Conservation (phyloP, 75 land plant species). For the Isoetes taiwanensis region DNA sequence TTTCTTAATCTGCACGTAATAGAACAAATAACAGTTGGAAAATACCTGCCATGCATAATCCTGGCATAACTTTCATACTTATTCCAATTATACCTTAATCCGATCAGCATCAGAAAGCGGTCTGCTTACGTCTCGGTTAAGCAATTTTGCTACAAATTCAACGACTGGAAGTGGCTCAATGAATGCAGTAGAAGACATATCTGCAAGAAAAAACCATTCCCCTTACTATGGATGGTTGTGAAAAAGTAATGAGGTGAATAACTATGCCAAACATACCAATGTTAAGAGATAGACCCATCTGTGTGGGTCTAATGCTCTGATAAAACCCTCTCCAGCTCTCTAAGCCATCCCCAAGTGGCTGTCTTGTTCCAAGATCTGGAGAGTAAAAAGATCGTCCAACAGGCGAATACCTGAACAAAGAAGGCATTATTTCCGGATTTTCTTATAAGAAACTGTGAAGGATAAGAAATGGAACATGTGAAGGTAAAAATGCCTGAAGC, state of each 20-base stretch:
- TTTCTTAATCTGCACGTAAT: conserved; percentile 60
- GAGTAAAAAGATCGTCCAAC: conserved; percentile 94
- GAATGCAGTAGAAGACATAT: conserved; percentile 87
- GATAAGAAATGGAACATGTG: no score
- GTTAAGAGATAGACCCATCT: conserved; percentile 93
- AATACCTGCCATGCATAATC: no score
- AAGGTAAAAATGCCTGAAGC: no score
- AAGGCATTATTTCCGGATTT: no score
- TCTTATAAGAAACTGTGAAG: no score
- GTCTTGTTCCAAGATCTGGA: conserved; percentile 59
- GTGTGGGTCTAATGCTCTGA: conserved; percentile 93
- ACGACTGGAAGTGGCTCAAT: conserved; percentile 75
- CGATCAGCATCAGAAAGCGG: conserved; percentile 72
- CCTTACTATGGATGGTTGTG: no score
- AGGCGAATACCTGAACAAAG: conserved; percentile 77
- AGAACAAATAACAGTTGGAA: neutral
- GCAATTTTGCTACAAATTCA: conserved; percentile 58
- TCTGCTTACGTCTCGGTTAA: conserved; percentile 50
- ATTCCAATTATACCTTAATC: conserved; percentile 71
- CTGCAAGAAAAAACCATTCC: conserved; percentile 19
- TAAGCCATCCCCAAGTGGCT: conserved; percentile 77
- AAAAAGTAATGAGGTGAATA: no score
- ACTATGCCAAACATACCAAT: no score
- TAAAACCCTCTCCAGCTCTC: conserved; percentile 99
- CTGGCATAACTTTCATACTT: no score